Conservation (phyloP, 2,329 filamentous ascomycete genomes). For the Fusarium buxicola region DNA sequence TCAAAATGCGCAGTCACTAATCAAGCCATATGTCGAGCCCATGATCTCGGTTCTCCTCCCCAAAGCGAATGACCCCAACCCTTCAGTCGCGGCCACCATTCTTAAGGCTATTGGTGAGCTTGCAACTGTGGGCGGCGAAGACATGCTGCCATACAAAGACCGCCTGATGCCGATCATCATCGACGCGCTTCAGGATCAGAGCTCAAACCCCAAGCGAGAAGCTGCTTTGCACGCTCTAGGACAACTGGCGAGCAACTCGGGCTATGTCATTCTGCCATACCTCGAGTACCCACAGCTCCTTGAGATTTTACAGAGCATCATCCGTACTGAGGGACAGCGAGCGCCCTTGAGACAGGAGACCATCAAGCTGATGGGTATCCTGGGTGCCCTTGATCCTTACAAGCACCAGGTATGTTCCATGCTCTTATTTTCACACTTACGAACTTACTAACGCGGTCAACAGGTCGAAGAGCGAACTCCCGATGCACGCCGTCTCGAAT, state of each 20-base stretch:
- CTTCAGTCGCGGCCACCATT: slow-evolving; percentile 93
- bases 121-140: slow-evolving; percentile 91
- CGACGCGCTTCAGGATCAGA: slow-evolving; percentile 92
- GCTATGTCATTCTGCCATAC: slow-evolving; percentile 97
- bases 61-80: slow-evolving; percentile 86
- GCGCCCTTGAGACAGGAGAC: slow-evolving; percentile 90
- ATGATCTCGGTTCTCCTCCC: slow-evolving; percentile 96
- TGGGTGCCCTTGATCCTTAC: slow-evolving; percentile 95
- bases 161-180: slow-evolving; percentile 95
- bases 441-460: slow-evolving; percentile 45
- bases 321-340: slow-evolving; percentile 87
- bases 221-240: slow-evolving; percentile 91
- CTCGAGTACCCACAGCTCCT: slow-evolving; percentile 94
- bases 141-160: slow-evolving; percentile 92
- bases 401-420: slow-evolving; percentile 76
- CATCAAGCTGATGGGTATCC: slow-evolving; percentile 94
- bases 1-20: slow-evolving; percentile 89
- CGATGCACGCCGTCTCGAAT: slow-evolving; percentile 74
- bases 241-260: slow-evolving; percentile 93
- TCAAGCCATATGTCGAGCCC: slow-evolving; percentile 96
- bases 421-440: not conserved
- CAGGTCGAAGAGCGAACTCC: slow-evolving; percentile 91
- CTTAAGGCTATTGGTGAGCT: slow-evolving; percentile 94
- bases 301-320: slow-evolving; percentile 92
- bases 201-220: slow-evolving; percentile 89